Conservation (phyloP, 495 filamentous ascomycete genomes). For the Aspergillus sclerotioniger region DNA sequence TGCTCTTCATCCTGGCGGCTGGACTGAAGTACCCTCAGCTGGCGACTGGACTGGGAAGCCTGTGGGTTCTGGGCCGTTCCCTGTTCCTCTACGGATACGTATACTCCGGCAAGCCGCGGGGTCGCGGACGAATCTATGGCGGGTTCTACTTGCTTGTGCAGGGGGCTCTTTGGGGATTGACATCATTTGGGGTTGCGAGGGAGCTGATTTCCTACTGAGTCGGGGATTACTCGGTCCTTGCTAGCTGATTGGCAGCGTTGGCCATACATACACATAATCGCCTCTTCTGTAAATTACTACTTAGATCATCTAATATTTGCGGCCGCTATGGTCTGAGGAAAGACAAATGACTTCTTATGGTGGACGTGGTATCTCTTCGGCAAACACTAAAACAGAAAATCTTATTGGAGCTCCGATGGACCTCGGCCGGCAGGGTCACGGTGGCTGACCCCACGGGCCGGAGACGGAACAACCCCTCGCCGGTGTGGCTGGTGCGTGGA, state of each 20-base stretch:
- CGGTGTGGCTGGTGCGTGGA: slow-evolving; percentile 8
- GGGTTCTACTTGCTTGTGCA: slow-evolving; percentile 40
- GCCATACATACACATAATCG: not conserved
- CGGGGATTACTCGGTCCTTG: not conserved
- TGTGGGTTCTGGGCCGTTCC: slow-evolving; percentile 55
- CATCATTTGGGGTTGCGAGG: slow-evolving; percentile 40
- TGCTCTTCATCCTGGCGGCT: slow-evolving; percentile 57
- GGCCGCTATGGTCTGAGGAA: not conserved
- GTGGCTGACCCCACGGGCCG: slow-evolving; percentile 11
- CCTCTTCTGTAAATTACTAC: not conserved
- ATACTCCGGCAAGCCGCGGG: slow-evolving; percentile 42
- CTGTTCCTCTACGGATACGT: slow-evolving; percentile 63
- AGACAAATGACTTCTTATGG: not conserved
- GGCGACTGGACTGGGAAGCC: slow-evolving; percentile 49
- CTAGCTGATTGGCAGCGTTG: not conserved
- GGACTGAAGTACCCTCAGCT: slow-evolving; percentile 56
- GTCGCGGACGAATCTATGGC: slow-evolving; percentile 46
- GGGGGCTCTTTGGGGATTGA: slow-evolving; percentile 45
- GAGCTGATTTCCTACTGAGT: slow-evolving; percentile 25
- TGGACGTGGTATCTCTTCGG: not conserved
- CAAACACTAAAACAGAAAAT: not conserved
- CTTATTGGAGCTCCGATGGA: not conserved
- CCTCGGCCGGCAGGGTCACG: not conserved
- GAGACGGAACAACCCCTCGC: slow-evolving; percentile 8
- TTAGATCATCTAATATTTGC: not conserved